phyloP scores from a whole-genome alignment of 768 basidiomycete genomes.

The Boletus tylopilopsis region DNA sequence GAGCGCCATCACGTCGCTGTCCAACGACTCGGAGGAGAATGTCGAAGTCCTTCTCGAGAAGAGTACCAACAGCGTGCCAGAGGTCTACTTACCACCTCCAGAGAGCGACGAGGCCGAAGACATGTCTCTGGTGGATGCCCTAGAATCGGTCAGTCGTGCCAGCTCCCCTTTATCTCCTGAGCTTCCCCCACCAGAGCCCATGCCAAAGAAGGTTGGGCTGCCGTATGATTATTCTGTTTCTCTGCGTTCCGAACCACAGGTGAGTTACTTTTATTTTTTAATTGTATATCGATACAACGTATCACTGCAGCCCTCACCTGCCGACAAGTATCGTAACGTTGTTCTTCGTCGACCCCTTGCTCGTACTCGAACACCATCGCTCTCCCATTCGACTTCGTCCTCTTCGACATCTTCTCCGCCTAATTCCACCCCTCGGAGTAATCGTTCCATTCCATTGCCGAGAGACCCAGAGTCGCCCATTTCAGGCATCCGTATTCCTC shows the following conservation, averaged over 20 bases:
- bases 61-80: conserved; percentile 51
- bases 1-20: conserved; percentile 54
- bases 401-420: conserved; percentile 51
- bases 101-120: conserved; percentile 42
- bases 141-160: conserved; percentile 53
- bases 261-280: conserved; percentile 22
- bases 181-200: conserved; percentile 32
- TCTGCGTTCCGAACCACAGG: conserved; percentile 60
- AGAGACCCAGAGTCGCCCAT: conserved; percentile 45
- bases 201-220: conserved; percentile 49
- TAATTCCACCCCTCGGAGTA: conserved; percentile 63
- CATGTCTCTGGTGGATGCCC: conserved; percentile 53
- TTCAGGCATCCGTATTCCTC: conserved; percentile 43
- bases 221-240: conserved; percentile 53
- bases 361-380: conserved; percentile 61
- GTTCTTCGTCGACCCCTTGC: conserved; percentile 49
- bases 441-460: conserved; percentile 39
- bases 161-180: conserved; percentile 45
- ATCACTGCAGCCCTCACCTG: conserved; percentile 53
- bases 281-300: not conserved
- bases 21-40: conserved; percentile 33
- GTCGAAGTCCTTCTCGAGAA: conserved; percentile 37
- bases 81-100: conserved; percentile 48
- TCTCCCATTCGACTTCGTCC: conserved; percentile 58
- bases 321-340: conserved; percentile 62